Evolutionary conservation across 257 asterid species (phyloP).

Genomic region (Verbena officinalis): DNA sequence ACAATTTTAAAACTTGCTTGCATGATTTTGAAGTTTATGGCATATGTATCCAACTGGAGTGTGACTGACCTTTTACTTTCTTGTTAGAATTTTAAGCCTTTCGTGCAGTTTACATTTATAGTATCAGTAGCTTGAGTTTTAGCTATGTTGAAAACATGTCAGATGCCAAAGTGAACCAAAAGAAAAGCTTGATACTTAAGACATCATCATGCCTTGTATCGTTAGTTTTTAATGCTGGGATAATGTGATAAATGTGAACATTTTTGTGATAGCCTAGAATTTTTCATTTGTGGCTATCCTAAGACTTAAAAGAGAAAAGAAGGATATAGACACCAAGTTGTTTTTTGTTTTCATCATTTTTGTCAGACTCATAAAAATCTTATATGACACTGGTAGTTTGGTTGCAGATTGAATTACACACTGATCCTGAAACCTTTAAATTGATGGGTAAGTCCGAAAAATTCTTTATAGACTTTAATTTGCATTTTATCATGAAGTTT

Average conservation of each 20-base stretch:
- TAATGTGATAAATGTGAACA: background rate
- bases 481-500: background rate
- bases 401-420: conserved; percentile 69
- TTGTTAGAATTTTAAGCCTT: background rate
- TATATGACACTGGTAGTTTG: conserved; percentile 24
- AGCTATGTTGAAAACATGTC: conserved; percentile 18
- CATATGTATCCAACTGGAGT: background rate
- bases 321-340: background rate
- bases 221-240: conserved; percentile 7
- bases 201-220: conserved; percentile 11
- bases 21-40: background rate
- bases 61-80: background rate
- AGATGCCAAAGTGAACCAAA: conserved; percentile 16
- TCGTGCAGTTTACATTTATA: background rate
- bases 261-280: background rate
- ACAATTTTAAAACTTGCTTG: background rate
- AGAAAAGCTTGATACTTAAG: conserved; percentile 8
- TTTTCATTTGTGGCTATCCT: conserved; percentile 2
- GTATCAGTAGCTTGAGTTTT: background rate
- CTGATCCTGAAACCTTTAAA: conserved; percentile 67
- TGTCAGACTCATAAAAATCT: conserved; percentile 27
- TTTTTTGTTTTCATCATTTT: conserved; percentile 17
- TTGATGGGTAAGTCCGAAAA: conserved; percentile 63
- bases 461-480: conserved; percentile 21
- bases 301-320: conserved; percentile 4